phyloP scores from a whole-genome alignment of 495 filamentous ascomycete species.

The Pyrenopolyporus hunteri region DNA sequence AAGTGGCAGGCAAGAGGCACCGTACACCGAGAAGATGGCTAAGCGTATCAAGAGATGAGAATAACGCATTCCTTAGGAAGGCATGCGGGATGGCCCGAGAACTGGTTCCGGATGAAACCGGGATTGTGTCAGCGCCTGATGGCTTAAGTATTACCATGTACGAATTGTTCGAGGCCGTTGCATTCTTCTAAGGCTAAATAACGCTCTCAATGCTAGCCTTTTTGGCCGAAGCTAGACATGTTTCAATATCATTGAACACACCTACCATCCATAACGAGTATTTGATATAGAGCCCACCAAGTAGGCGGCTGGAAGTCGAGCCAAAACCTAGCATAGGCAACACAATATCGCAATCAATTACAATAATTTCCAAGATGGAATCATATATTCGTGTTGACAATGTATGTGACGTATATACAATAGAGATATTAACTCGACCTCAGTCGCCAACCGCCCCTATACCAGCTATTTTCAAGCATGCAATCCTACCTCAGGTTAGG shows the following conservation, averaged over 20 bases:
- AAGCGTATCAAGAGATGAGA: not conserved
- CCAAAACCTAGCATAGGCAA: too few species aligned
- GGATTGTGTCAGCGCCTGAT: not conserved
- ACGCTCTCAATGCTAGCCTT: too few species aligned
- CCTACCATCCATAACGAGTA: too few species aligned
- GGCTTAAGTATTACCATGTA: too few species aligned
- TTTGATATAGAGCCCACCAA: too few species aligned
- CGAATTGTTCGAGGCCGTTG: not conserved
- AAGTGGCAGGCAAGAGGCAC: not conserved
- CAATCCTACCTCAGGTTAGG: too few species aligned
- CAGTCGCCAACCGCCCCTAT: not conserved
- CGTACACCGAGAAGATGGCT: not conserved
- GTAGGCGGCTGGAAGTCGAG: too few species aligned
- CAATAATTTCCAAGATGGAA: not conserved
- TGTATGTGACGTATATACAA: conserved; percentile 26
- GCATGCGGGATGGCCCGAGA: not conserved
- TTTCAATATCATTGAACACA: too few species aligned
- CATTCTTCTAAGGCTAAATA: too few species aligned
- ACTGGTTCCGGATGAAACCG: not conserved
- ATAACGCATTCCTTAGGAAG: not conserved
- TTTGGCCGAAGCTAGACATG: too few species aligned
- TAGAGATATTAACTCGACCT: conserved; percentile 17
- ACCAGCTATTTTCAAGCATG: not conserved
- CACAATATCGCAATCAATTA: not conserved
- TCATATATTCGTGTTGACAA: conserved; percentile 14